These are phyloP conservation scores for Selaginella tamariscina DNA, from an alignment of 75 land plant genomes.

Conservation along the genomic window DNA sequence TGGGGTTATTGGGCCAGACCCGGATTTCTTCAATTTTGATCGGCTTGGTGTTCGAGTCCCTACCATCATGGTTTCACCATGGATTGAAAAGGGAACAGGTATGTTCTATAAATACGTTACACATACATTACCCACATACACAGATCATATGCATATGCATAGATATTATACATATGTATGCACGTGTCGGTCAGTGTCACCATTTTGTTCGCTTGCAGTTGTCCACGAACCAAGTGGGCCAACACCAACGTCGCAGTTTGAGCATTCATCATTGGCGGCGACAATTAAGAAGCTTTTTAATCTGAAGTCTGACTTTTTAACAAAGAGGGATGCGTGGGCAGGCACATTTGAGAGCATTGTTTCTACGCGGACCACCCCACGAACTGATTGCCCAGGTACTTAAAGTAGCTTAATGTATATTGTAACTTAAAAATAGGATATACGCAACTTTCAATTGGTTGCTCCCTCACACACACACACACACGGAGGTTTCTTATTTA, in stretches of 20 bases:
- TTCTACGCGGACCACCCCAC: constrained; percentile 36
- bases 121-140: neutral
- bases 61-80: constrained; percentile 62
- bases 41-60: constrained; percentile 86
- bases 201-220: constrained; percentile 31
- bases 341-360: constrained; percentile 67
- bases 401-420: too few species aligned
- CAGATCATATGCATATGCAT: too few species aligned
- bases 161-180: too few species aligned
- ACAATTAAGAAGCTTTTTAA: constrained; percentile 80
- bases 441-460: neutral
- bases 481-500: neutral
- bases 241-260: constrained; percentile 54
- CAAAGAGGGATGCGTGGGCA: constrained; percentile 87
- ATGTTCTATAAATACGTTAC: neutral
- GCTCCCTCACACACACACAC: neutral
- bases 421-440: too few species aligned
- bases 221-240: constrained; percentile 53
- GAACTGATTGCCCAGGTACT: constrained; percentile 40
- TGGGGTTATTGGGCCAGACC: constrained; percentile 50
- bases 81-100: constrained; percentile 86
- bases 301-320: constrained; percentile 43
- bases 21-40: constrained; percentile 53
- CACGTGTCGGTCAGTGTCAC: too few species aligned
- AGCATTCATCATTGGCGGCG: constrained; percentile 90